Conservation (phyloP, 1,284 basidiomycete genomes). For the Omphalotus olearius region DNA sequence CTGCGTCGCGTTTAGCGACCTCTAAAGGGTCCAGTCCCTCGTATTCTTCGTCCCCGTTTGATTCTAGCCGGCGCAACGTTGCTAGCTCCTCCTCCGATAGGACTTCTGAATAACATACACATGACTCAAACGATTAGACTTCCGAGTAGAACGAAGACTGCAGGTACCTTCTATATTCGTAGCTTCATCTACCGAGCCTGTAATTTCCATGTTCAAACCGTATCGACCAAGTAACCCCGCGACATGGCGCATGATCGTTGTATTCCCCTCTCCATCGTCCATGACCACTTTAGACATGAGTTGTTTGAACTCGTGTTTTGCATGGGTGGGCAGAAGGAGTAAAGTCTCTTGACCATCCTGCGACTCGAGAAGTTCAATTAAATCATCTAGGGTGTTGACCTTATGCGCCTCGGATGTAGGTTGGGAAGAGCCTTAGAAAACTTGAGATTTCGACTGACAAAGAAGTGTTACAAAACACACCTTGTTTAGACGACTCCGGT, state of each 20-base stretch:
- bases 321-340: neutral
- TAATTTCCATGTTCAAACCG: conserved; percentile 4
- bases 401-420: neutral
- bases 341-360: conserved; percentile 5
- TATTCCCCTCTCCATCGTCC: conserved; percentile 6
- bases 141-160: neutral
- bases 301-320: conserved; percentile 4
- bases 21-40: neutral
- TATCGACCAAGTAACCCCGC: conserved; percentile 3
- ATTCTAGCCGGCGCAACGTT: neutral
- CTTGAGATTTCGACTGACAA: no score
- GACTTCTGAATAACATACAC: neutral
- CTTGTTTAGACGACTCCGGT: neutral
- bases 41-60: neutral
- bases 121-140: neutral
- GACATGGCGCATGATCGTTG: conserved; percentile 5
- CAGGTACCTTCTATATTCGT: neutral
- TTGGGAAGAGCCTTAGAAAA: neutral
- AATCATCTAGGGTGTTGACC: conserved; percentile 6
- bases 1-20: neutral
- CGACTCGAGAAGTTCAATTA: conserved; percentile 4
- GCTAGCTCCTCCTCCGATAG: neutral
- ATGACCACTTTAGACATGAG: conserved; percentile 6
- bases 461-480: neutral
- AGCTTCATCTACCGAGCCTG: neutral